A percentile compares a stretch with the other conserved stretches of the same genome.
Conservation (phyloP, 2,329 filamentous ascomycete genomes). For the Fusarium euwallaceae region DNA sequence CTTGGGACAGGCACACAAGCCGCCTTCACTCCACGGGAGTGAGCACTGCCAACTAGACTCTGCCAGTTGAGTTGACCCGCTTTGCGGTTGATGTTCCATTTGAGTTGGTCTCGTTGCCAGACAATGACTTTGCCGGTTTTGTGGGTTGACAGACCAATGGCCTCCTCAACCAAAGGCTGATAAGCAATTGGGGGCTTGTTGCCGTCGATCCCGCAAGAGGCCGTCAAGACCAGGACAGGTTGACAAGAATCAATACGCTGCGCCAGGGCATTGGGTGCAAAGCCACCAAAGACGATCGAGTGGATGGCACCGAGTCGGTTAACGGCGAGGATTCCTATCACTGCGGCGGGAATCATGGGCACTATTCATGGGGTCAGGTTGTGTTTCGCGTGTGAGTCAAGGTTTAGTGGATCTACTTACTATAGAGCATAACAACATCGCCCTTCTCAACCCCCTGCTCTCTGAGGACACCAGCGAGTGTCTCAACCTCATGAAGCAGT, state of each 20-base stretch:
- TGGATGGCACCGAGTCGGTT: slow-evolving; percentile 88
- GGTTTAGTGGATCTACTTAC: slow-evolving; percentile 60
- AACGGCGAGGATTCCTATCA: slow-evolving; percentile 88
- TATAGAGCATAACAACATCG: slow-evolving; percentile 92
- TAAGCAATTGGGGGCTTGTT: slow-evolving; percentile 85
- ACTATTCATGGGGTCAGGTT: slow-evolving; percentile 63
- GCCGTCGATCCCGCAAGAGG: slow-evolving; percentile 93
- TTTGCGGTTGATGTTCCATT: slow-evolving; percentile 79
- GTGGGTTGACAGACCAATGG: slow-evolving; percentile 74
- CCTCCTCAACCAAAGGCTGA: slow-evolving; percentile 80
- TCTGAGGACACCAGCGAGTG: slow-evolving; percentile 82
- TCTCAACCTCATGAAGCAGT: slow-evolving; percentile 83
- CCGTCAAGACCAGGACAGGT: slow-evolving; percentile 83
- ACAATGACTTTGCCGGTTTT: slow-evolving; percentile 82
- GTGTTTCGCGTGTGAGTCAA: neutral
- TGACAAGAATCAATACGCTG: slow-evolving; percentile 89
- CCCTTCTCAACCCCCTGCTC: slow-evolving; percentile 87
- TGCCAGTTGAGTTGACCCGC: slow-evolving; percentile 85
- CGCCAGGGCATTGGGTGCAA: slow-evolving; percentile 83
- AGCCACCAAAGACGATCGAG: slow-evolving; percentile 93
- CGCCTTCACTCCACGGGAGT: slow-evolving; percentile 74
- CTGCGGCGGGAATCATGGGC: slow-evolving; percentile 93
- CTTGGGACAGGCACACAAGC: slow-evolving; percentile 83
- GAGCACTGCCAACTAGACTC: slow-evolving; percentile 77
- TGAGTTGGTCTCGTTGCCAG: slow-evolving; percentile 84